Base-by-base conservation (phyloP, 495 filamentous ascomycete genomes). In the Aspergillus cavernicola region DNA sequence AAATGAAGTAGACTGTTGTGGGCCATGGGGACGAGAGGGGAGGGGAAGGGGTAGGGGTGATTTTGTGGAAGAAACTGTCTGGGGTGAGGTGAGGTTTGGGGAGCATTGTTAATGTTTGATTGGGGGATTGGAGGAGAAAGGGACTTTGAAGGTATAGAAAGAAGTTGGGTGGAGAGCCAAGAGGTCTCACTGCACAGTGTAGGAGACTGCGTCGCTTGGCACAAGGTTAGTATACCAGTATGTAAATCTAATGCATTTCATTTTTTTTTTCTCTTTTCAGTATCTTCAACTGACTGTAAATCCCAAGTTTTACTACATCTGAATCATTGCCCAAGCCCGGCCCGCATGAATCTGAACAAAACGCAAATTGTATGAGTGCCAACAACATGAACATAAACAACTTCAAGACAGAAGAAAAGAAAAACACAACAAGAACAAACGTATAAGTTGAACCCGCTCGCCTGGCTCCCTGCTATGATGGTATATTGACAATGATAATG, bases 1-100 rank as follows among this genome's bases (percentile, higher is more conserved):
- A 76, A 35, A 96, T 82, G 66, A 95, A 89, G 72, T 79, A 85
- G 33, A 85, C 71, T 46, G 64, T 68, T 12, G 63, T 60, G 4
- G 65, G 57, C 0, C 51, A 15, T 12, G 24, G 10, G 18, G 57
- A 50, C 3, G 56, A 36, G 9, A 29, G 46, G 18, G 47, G 51
- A 39, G 50, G 35, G 19, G 54, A 1, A 28, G 15, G 2, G 37
- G 44, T 35, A 61, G 54, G 33, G 60, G 57, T 11, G 8, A 58
- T 65, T 36, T 43, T 18, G 50, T 59, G 56, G 55, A 65, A 63
- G 55, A 75, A 75, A 44, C 56, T 65, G 46, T 72, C 60, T 23
- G 57, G 40, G 1, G 67, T 60, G 29, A 75, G 59, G 52, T 67
- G 60, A 2, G 65, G 43, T 20, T 65, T 57, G 23, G 45, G 43